A percentile compares a stretch with the other conserved stretches of the same genome.
These are phyloP conservation scores for Pneumocystis oryctolagi DNA, from an alignment of 1,139 yeast species.

Conservation along the genomic window DNA sequence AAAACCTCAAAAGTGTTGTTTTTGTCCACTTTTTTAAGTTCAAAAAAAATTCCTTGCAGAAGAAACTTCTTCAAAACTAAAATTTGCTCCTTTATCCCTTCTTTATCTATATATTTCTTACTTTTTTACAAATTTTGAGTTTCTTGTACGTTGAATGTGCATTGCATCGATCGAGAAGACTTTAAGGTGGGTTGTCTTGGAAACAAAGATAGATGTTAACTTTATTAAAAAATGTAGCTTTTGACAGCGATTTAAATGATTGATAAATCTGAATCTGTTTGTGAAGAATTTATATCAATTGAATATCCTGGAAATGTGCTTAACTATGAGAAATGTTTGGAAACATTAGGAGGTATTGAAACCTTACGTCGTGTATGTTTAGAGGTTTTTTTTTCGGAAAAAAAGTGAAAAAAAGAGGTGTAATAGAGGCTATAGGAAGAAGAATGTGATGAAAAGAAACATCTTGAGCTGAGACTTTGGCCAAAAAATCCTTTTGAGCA, in stretches of 20 bases:
- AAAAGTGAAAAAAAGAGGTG: neutral
- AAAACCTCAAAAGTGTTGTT: neutral
- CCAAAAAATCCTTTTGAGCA: conserved; percentile 62
- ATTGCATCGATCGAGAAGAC: neutral
- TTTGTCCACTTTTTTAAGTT: neutral
- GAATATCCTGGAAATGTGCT: conserved; percentile 69
- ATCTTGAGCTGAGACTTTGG: conserved; percentile 51
- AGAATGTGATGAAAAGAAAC: conserved; percentile 15
- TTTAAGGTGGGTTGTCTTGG: neutral
- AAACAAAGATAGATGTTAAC: neutral
- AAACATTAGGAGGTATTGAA: conserved; percentile 14
- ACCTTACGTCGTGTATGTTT: conserved; percentile 2
- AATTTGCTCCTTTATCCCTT: neutral
- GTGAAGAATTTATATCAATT: conserved; percentile 23
- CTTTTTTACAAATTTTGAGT: neutral
- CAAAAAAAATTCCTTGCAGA: neutral
- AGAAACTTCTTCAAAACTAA: neutral
- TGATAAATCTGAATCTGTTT: neutral
- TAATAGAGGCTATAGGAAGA: neutral
- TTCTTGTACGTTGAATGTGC: neutral
- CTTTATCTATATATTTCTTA: neutral
- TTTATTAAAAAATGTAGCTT: neutral
- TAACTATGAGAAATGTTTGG: conserved; percentile 47
- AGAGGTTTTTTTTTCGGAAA: neutral
- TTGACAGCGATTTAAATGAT: neutral